Base-by-base conservation (phyloP, 2,329 filamentous ascomycete species). In the Torrubiellomyces zombiae region DNA sequence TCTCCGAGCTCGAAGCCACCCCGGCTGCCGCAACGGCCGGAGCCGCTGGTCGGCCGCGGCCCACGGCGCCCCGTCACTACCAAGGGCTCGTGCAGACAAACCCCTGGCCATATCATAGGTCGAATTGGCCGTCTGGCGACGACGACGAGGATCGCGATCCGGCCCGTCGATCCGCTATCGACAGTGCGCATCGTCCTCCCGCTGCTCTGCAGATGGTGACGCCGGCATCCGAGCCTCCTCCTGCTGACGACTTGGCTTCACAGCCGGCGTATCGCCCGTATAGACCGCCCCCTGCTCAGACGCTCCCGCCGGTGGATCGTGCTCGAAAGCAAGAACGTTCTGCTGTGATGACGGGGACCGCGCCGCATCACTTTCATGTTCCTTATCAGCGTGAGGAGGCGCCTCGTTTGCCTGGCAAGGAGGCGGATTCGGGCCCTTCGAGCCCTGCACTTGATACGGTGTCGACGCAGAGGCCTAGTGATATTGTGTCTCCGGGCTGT, bases 51-150 rank as follows among this genome's bases (percentile, higher is more conserved):
- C 28, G 28, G 18, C 32, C 37, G 20, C 39, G 5, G 40, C 36
- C 31, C 46, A 50, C 23, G 30, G 43, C 16, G 32, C 31, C n/a
- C 23, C 25, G 10, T 12, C 16, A 26, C 28, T 24, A 24, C 30
- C 19, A 25, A 27, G 7, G 12, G 23, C 13, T 25, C 28, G 23
- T 18, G 21, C 32, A 34, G 18, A 35, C 44, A 14, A 41, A 44
- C 18, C 42, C 43, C 11, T 50, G 47, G 46, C 36, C 47, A 10
- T 51, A 47, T 17, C 39, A 46, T 31, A 44, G 45, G 3, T 37
- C 42, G 8, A 16, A n/a, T n/a, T n/a, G n/a, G n/a, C n/a, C 26
- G 9, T 12, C 14, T 11, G 28, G 15, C 3, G 24, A 30, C 9
- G 31, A 35, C 10, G 30, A 28, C 6, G 24, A 18, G 14, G 28